Percentiles rank a stretch among this genome's conserved stretches.
Evolutionary conservation across 2,329 filamentous ascomycete genomes (phyloP).

Genomic region (Alternaria sp.): DNA sequence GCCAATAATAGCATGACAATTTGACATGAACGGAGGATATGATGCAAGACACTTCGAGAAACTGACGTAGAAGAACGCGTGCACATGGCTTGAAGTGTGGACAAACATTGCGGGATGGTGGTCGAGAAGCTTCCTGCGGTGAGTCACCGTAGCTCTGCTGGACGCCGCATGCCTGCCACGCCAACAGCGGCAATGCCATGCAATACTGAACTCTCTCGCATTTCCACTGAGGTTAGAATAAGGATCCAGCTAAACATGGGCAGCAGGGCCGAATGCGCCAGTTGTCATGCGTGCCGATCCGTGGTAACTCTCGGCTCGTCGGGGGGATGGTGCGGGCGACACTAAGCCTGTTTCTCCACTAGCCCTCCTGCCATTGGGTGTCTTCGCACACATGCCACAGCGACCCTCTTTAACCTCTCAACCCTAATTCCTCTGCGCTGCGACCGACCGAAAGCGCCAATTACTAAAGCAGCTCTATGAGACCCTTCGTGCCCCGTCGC

Average conservation of each 20-base stretch:
- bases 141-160: background rate
- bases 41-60: background rate
- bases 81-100: background rate
- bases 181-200: no score
- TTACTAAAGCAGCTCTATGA: background rate
- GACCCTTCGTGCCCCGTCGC: background rate
- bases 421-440: constrained; percentile 12
- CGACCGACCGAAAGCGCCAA: constrained; percentile 4
- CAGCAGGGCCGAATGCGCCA: constrained; percentile 9
- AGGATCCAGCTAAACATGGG: background rate
- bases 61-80: background rate
- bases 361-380: constrained; percentile 13
- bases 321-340: constrained; percentile 17
- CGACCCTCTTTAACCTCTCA: constrained; percentile 9
- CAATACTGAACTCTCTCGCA: background rate
- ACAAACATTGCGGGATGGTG: background rate
- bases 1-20: background rate
- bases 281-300: constrained; percentile 7
- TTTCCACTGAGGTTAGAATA: background rate
- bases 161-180: background rate
- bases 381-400: constrained; percentile 7
- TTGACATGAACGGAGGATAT: background rate
- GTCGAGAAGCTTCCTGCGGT: background rate
- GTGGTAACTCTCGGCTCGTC: constrained; percentile 20
- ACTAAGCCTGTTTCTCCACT: constrained; percentile 16